A percentile compares a stretch with the other conserved stretches of the same genome.
These are phyloP conservation scores for Aureobasidium lini DNA, from an alignment of 2,329 filamentous ascomycete genomes.

Conservation along the genomic window DNA sequence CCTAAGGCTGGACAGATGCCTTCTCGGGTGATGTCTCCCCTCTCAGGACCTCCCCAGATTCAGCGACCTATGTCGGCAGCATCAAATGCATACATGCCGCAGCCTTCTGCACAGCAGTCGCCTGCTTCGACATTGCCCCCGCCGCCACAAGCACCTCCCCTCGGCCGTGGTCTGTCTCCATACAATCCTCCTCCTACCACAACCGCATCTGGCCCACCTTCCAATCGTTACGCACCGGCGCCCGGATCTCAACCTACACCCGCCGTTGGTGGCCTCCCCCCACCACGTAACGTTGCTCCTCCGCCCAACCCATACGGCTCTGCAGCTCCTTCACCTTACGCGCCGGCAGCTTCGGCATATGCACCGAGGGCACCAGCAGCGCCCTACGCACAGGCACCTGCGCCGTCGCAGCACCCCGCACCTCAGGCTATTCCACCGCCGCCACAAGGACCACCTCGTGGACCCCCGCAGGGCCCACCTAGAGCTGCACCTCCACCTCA, in stretches of 20 bases:
- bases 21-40: slow-evolving; percentile 59
- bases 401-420: slow-evolving; percentile 29
- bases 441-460: slow-evolving; percentile 31
- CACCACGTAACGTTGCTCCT: slow-evolving; percentile 37
- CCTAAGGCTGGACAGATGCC: slow-evolving; percentile 69
- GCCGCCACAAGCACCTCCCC: slow-evolving; percentile 46
- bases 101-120: slow-evolving; percentile 34
- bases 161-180: slow-evolving; percentile 71
- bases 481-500: slow-evolving; percentile 39
- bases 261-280: slow-evolving; percentile 28
- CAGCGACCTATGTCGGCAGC: slow-evolving; percentile 46
- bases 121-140: slow-evolving; percentile 33
- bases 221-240: slow-evolving; percentile 67
- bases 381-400: slow-evolving; percentile 35
- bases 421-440: slow-evolving; percentile 34
- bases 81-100: slow-evolving; percentile 58
- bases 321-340: slow-evolving; percentile 4
- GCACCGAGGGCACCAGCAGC: slow-evolving; percentile 15
- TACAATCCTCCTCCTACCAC: slow-evolving; percentile 70
- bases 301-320: slow-evolving; percentile 38
- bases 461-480: slow-evolving; percentile 42
- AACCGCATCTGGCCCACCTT: slow-evolving; percentile 51
- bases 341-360: slow-evolving; percentile 19
- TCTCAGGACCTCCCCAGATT: slow-evolving; percentile 49
- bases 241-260: slow-evolving; percentile 47